A percentile compares a stretch with the other conserved stretches of the same genome.
Conservation (phyloP, 768 basidiomycete species). For the Lentinula guzmanii region DNA sequence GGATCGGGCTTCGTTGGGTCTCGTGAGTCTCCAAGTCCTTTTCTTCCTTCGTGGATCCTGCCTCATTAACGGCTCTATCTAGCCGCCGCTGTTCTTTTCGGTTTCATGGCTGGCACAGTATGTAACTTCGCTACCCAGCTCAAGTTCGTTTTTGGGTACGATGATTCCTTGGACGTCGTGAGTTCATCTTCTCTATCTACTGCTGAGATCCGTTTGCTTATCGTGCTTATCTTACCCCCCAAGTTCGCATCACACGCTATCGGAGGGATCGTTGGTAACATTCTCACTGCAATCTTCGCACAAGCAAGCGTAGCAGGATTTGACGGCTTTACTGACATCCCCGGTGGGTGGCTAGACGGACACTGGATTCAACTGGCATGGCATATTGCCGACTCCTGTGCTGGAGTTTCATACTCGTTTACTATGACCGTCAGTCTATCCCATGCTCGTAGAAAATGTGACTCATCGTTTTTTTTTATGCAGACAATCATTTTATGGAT, state of each 20-base stretch:
- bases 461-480: not conserved
- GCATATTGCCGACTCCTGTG: conserved; percentile 71
- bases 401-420: conserved; percentile 68
- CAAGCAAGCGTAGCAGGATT: conserved; percentile 72
- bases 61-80: not conserved
- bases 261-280: conserved; percentile 75
- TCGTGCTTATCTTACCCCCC: not conserved
- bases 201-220: not conserved
- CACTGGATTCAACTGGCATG: conserved; percentile 79
- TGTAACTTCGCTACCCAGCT: conserved; percentile 96
- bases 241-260: conserved; percentile 75
- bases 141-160: conserved; percentile 74
- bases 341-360: conserved; percentile 86
- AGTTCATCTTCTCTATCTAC: conserved; percentile 16
- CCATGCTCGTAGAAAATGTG: not conserved
- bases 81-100: conserved; percentile 83
- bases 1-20: conserved; percentile 78
- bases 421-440: conserved; percentile 30
- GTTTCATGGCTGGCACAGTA: conserved; percentile 72
- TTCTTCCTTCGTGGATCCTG: not conserved
- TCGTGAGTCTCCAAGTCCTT: conserved; percentile 34
- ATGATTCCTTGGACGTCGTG: conserved; percentile 72
- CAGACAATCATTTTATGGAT: conserved; percentile 68
- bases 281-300: conserved; percentile 86
- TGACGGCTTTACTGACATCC: conserved; percentile 62